Evolutionary conservation across 2,329 filamentous ascomycete genomes (phyloP), one percentile per base, ranked within the genome.

Genomic region (Aspergillus sp.): DNA sequence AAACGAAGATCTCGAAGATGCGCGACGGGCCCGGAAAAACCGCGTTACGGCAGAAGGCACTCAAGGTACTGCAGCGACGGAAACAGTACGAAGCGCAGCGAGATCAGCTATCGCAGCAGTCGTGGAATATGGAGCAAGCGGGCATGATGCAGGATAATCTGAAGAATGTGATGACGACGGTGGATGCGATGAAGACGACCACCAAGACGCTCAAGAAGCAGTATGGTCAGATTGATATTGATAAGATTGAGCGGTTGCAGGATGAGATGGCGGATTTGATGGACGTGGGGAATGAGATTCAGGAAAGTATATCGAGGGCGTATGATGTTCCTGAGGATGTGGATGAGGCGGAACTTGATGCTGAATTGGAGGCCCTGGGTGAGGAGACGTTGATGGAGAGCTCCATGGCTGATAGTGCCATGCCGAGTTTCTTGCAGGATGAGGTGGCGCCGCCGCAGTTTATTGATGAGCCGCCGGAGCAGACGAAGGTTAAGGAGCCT

Each of bases 51-150:
- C 89, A 96, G 72, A 97, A 97, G 73, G 94, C 94, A 2, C 88
- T 96, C 70, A 96, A 96, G 71, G 88, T 98, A 10, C 88, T 98
- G 2, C 92, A 96, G 80, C 90, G 92, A 61, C 90, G 94, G 68
- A 96, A 96, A 75, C 89, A 93, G 78, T 96, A 96, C 86, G 95
- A 99, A 79, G 84, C 86, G 3, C 92, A 97, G 78, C 91, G 94
- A 66, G 92, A 97, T 71, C 93, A 98, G 79, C 87, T 98, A 57
- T 90, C 96, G 79, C 86, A 89, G 66, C 95, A 99, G 80, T 91
- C 91, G 21, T 98, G 93, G 93, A 98, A 98, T 80, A 97, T 99
- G 93, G 93, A 98, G 80, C 93, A 97, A 79, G 93, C 94, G 3
- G 90, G 90, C 75, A 96, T 93, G 85, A 97, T 98, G 94, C 92